Conservation (phyloP, 768 basidiomycete genomes). For the Terana coerulea region DNA sequence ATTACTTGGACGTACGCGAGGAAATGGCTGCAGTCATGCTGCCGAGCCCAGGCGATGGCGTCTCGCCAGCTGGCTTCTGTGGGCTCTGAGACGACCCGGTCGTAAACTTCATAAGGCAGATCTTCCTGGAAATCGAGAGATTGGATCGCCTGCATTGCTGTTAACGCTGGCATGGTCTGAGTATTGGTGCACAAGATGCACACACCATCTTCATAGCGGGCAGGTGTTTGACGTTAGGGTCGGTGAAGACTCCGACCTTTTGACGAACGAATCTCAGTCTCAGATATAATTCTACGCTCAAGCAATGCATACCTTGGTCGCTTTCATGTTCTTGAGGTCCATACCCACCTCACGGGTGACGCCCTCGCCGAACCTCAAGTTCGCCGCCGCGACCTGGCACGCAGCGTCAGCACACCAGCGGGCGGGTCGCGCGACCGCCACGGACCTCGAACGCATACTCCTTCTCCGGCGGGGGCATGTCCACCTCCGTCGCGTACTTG, state of each 20-base stretch:
- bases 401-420: neutral
- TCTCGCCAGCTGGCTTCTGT: slow-evolving; percentile 87
- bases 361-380: slow-evolving; percentile 86
- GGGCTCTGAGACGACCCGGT: slow-evolving; percentile 82
- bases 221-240: slow-evolving; percentile 78
- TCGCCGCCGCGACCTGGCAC: slow-evolving; percentile 80
- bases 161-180: neutral
- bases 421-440: neutral
- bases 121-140: slow-evolving; percentile 76
- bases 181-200: slow-evolving; percentile 2
- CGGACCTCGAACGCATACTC: slow-evolving; percentile 90
- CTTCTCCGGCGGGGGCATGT: slow-evolving; percentile 52
- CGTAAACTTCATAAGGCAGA: slow-evolving; percentile 79
- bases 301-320: slow-evolving; percentile 59
- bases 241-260: slow-evolving; percentile 92
- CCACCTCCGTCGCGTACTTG: slow-evolving; percentile 74
- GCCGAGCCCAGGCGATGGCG: slow-evolving; percentile 84
- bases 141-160: slow-evolving; percentile 54
- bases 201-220: slow-evolving; percentile 78
- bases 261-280: neutral
- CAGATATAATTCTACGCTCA: neutral
- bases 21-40: slow-evolving; percentile 91
- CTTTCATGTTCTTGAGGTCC: slow-evolving; percentile 93
- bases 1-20: slow-evolving; percentile 56
- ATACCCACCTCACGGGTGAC: slow-evolving; percentile 89